Base-by-base conservation (phyloP, 73 alveolate genomes). In the Paramecium sonneborni region DNA sequence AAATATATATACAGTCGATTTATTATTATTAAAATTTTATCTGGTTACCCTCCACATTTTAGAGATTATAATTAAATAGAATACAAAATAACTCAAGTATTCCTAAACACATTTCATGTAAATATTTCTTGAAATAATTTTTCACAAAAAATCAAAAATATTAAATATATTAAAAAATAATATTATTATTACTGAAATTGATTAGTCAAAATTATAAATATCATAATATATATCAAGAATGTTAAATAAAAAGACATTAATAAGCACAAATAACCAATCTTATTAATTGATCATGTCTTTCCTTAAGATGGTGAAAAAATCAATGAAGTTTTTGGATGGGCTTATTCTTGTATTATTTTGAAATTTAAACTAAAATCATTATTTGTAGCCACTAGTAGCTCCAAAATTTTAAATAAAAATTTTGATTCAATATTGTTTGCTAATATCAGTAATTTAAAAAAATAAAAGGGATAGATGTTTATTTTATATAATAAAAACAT, bases 21-120 rank as follows among this genome's bases (percentile, higher is more conserved):
- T 24, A 93, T 94, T 35, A 62, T 95, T 37, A 89, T 94, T 92
- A 97, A 95, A 94, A 93, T 95, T 96, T 46, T 92, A 30, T 76
- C 95, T 35, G 98, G 97, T 4, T 79, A 93, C 57, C 97, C 97
- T 38, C 98, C 98, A 14, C 93, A 92, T 94, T 95, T 86, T 92
- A 52, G 94, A 14, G 68, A 92, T 88, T 92, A 86, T 93, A 82
- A 84, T 93, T 3, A 97, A 97, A 67, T 95, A 95, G 88, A 93
- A 97, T 23, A 70, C 67, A 24, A 56, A 62, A 20, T 38, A 86
- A 35, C 23, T 86, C 15, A 86, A 58, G 26, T 84, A 86, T 86
- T 18, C 68, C 68, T n/a, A 52, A 74, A 30, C 28, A 74, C 8
- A n/a, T 35, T 32, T 32, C 56, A 8, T 15, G 32, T 10, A 21